These are phyloP conservation scores for Dactylellina parvicollis DNA, from an alignment of 2,329 filamentous ascomycete genomes.

Conservation along the genomic window DNA sequence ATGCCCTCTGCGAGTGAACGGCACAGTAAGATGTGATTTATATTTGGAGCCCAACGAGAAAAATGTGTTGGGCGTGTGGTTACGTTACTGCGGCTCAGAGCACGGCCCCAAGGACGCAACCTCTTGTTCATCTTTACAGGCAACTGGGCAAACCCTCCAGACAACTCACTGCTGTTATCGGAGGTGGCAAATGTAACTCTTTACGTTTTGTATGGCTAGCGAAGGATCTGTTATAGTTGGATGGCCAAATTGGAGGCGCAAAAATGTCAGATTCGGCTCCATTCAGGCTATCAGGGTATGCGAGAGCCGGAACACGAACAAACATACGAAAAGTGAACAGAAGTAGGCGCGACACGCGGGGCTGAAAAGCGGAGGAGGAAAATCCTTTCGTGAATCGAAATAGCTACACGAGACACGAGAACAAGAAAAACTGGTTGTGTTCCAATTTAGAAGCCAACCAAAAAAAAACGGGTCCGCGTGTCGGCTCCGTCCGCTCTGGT, in stretches of 20 bases:
- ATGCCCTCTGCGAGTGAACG: neutral
- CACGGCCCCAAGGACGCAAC: no score
- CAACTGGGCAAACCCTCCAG: no score
- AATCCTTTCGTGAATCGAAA: neutral
- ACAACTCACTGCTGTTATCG: neutral
- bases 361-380: neutral
- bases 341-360: neutral
- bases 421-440: neutral
- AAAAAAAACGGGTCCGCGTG: neutral
- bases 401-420: constrained; percentile 19
- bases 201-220: constrained; percentile 12
- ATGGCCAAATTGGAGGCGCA: constrained; percentile 4
- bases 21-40: constrained; percentile 32
- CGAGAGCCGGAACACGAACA: no score
- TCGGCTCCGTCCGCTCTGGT: constrained; percentile 2
- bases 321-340: neutral
- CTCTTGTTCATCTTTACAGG: no score
- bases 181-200: constrained; percentile 1
- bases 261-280: neutral
- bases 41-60: constrained; percentile 26
- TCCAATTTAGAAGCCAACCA: neutral
- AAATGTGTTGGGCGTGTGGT: constrained; percentile 47
- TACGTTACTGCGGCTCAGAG: neutral
- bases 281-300: neutral
- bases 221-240: constrained; percentile 14